A percentile compares a stretch with the other conserved stretches of the same genome.
phyloP scores from a whole-genome alignment of 1,284 basidiomycete genomes.

The Kalmanozyma brasiliensis region DNA sequence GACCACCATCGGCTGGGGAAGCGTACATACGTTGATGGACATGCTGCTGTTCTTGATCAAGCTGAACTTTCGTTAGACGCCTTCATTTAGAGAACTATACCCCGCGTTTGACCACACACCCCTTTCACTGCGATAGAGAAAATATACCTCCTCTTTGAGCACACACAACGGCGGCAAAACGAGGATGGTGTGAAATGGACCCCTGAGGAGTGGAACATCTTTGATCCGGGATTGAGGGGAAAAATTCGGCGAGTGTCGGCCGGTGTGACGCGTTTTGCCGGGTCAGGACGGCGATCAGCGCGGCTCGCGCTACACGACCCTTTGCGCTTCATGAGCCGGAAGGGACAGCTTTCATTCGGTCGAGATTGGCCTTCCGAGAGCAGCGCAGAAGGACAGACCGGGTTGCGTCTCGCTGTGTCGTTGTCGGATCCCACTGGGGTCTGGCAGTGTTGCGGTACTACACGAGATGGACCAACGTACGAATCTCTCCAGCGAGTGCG shows the following conservation, averaged over 20 bases:
- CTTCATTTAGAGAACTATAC: too few relatives aligned
- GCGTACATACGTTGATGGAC: constrained; percentile 73
- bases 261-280: constrained; percentile 9
- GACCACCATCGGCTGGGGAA: constrained; percentile 70
- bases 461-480: too few relatives aligned
- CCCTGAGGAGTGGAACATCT: constrained; percentile 12
- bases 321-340: too few relatives aligned
- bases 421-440: too few relatives aligned
- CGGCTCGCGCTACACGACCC: too few relatives aligned
- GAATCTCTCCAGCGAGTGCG: too few relatives aligned
- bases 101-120: neutral
- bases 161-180: neutral
- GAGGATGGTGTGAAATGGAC: constrained; percentile 6
- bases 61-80: constrained; percentile 49
- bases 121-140: neutral
- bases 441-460: too few relatives aligned
- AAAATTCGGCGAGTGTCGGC: constrained; percentile 17
- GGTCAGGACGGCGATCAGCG: constrained; percentile 4
- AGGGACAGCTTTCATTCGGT: too few relatives aligned
- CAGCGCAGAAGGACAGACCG: too few relatives aligned
- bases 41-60: constrained; percentile 71
- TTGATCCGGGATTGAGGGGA: constrained; percentile 5
- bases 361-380: too few relatives aligned
- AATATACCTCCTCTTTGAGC: too few relatives aligned
- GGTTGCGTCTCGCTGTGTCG: too few relatives aligned